A percentile compares a stretch with the other conserved stretches of the same genome.
Conservation (phyloP, 179 eudicot genomes). For the Drosera spatulata region DNA sequence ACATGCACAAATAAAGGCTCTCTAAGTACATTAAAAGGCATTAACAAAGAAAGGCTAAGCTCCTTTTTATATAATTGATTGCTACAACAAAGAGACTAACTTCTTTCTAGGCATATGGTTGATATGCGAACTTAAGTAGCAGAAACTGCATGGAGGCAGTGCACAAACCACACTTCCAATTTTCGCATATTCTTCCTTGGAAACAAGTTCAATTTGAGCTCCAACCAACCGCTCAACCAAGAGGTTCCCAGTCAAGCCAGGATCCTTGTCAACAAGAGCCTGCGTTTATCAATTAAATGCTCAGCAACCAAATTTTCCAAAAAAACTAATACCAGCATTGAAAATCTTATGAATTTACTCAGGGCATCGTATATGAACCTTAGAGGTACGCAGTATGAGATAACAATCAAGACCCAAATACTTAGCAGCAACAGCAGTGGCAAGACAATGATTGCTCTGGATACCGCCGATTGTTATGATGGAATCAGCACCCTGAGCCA, state of each 20-base stretch:
- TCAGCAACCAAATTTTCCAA: not conserved
- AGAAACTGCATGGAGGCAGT: constrained; percentile 1
- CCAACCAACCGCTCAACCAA: constrained; percentile 97
- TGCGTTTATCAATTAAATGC: constrained; percentile 22
- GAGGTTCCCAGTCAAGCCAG: constrained; percentile 90
- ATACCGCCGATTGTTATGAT: constrained; percentile 88
- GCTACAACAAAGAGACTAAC: too few relatives aligned
- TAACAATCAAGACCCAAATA: constrained; percentile 87
- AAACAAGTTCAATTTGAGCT: constrained; percentile 90
- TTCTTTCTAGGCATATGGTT: not conserved
- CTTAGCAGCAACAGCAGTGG: constrained; percentile 95
- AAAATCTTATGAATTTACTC: not conserved
- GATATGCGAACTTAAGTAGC: not conserved
- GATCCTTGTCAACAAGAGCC: constrained; percentile 83
- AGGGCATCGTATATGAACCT: constrained; percentile 30
- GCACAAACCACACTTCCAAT: constrained; percentile 73
- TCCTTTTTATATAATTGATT: too few relatives aligned
- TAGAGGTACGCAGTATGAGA: constrained; percentile 90
- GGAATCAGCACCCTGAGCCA: constrained; percentile 90
- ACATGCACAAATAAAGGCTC: too few relatives aligned
- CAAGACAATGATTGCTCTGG: constrained; percentile 98
- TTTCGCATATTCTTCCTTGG: constrained; percentile 89
- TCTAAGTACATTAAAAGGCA: too few relatives aligned
- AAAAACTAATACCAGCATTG: not conserved
- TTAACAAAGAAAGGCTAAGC: too few relatives aligned